Base-by-base conservation (phyloP, 1,284 basidiomycete genomes). In the Trichosporon faecale region DNA sequence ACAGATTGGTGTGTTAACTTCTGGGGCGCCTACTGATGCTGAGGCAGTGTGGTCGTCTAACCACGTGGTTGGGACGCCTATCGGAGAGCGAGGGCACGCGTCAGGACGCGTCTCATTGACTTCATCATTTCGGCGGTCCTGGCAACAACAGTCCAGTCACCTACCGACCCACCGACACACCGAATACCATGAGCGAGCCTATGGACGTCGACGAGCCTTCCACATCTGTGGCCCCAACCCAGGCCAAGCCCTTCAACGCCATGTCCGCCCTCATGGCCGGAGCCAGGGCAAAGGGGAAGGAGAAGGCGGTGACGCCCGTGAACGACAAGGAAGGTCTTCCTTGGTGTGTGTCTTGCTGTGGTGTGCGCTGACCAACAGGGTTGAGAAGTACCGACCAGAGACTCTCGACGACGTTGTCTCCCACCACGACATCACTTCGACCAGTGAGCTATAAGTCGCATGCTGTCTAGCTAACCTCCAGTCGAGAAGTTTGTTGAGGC, bases 401-500 rank as follows among this genome's bases (percentile, higher is more conserved):
- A 91, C 91, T 1, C 84, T 98, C 68, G 90, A 91, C 76, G 95
- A 98, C 77, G 93, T 98, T 25, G 95, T 98, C 2, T 95, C 94
- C 0, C 95, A 98, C 80, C 90, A 92, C 75, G 94, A 96, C 79
- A 97, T 98, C 75, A 96, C 92, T 0, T 88, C 86, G 63, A 98
- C 95, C 8, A 95, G 95, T 97, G 75, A 76, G 91, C 78, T 64
- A 5, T 9, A 14, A 16, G 31, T 37, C 8, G 16, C 2, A 40
- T 6, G 2, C 4, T 12, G n/a, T 11, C 2, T 1, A 31, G 44
- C 67, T 76, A 27, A 73, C 63, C 9, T 12, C 12, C 72, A 98
- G 95, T 98, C 83, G 93, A 96, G 82, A 92, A 91, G 80, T 99
- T 99, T 81, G 96, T 99, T 77, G 91, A 94, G 76, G 94, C 94